Conservation (phyloP, 805 yeast genomes). For the Tetrapisispora fleetii region DNA sequence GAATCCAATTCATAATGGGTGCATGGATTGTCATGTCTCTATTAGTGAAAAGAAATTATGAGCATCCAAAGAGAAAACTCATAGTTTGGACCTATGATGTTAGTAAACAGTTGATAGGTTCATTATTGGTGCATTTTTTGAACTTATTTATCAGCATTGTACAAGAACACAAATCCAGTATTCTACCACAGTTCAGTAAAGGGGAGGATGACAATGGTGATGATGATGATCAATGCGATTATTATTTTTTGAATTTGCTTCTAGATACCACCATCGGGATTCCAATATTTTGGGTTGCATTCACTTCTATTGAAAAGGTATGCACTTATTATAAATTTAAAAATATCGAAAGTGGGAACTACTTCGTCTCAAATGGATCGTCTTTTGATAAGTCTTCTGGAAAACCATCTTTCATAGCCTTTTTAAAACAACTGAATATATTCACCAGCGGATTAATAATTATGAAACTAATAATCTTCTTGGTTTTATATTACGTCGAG, state of each 20-base stretch:
- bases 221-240: slow-evolving; percentile 73
- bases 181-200: background rate
- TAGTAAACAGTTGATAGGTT: slow-evolving; percentile 80
- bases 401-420: slow-evolving; percentile 55
- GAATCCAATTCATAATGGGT: slow-evolving; percentile 72
- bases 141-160: slow-evolving; percentile 65
- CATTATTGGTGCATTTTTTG: slow-evolving; percentile 71
- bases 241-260: slow-evolving; percentile 83
- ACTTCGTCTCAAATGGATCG: slow-evolving; percentile 10
- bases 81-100: slow-evolving; percentile 85
- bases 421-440: slow-evolving; percentile 58
- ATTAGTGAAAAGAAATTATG: slow-evolving; percentile 66
- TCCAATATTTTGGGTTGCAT: slow-evolving; percentile 56
- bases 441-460: slow-evolving; percentile 52
- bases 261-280: slow-evolving; percentile 93
- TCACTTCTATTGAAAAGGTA: slow-evolving; percentile 42
- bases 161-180: slow-evolving; percentile 22
- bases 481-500: slow-evolving; percentile 55
- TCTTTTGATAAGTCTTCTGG: background rate
- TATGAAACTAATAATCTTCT: slow-evolving; percentile 53
- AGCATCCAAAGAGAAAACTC: slow-evolving; percentile 81
- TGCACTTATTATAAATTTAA: slow-evolving; percentile 25
- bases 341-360: slow-evolving; percentile 41
- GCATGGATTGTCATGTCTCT: slow-evolving; percentile 63
- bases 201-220: slow-evolving; percentile 21